A percentile compares a stretch with the other conserved stretches of the same genome.
Evolutionary conservation across 2,329 filamentous ascomycete species (phyloP).

Genomic region (Rhytidhysteron rufulum): DNA sequence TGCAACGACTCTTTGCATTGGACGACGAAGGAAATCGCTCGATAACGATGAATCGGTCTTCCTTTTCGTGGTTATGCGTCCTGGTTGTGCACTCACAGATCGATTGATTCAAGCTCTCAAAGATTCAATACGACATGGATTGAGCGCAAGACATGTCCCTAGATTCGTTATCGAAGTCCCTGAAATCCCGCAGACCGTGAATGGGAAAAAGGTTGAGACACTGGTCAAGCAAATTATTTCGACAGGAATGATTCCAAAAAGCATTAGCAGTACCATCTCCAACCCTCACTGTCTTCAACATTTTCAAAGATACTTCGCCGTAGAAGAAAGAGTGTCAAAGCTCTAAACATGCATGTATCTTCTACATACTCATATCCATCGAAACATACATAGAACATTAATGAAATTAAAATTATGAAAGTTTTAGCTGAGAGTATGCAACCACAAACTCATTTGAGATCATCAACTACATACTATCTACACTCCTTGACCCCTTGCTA

Average conservation of each 20-base stretch:
- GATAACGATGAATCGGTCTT: conserved; percentile 80
- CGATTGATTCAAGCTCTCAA: conserved; percentile 62
- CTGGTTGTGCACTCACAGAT: conserved; percentile 51
- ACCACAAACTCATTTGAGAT: too few relatives aligned
- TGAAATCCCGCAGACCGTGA: conserved; percentile 76
- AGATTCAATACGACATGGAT: conserved; percentile 63
- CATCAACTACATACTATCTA: too few relatives aligned
- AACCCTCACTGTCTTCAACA: conserved; percentile 80
- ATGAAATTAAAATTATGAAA: too few relatives aligned
- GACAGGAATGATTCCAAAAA: conserved; percentile 74
- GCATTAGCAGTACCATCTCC: conserved; percentile 66
- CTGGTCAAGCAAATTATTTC: conserved; percentile 87
- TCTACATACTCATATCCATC: too few relatives aligned
- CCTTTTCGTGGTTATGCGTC: conserved; percentile 71
- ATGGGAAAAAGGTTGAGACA: conserved; percentile 76
- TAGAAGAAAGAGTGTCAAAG: too few relatives aligned
- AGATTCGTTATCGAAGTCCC: conserved; percentile 71
- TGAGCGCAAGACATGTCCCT: conserved; percentile 83
- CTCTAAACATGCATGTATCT: too few relatives aligned
- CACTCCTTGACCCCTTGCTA: too few relatives aligned
- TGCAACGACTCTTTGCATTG: too few relatives aligned
- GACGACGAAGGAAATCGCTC: conserved; percentile 60
- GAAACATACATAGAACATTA: too few relatives aligned
- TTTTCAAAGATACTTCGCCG: too few relatives aligned
- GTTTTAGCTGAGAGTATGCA: too few relatives aligned